phyloP scores from a whole-genome alignment of 139 green algal species.

The Zygnema cylindricum region DNA sequence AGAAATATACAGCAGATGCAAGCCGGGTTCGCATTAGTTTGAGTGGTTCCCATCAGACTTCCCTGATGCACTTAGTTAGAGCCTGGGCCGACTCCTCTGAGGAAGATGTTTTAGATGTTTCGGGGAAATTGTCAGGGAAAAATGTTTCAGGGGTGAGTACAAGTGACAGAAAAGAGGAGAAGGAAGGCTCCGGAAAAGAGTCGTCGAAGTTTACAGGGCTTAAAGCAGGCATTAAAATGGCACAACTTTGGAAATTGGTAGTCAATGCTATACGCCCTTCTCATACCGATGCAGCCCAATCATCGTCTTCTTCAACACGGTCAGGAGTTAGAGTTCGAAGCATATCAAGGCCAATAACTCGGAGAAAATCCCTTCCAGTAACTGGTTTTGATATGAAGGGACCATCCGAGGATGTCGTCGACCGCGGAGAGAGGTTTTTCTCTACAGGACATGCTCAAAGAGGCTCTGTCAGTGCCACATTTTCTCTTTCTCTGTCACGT shows the following conservation, averaged over 20 bases:
- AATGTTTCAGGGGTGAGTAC: background rate
- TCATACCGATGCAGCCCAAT: background rate
- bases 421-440: background rate
- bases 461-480: background rate
- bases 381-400: background rate
- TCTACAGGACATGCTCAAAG: too few species aligned
- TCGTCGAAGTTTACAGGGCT: background rate
- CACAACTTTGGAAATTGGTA: background rate
- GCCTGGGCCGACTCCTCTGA: background rate
- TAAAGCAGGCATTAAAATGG: background rate
- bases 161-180: background rate
- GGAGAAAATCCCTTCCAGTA: background rate
- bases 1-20: background rate
- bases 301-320: background rate
- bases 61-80: background rate
- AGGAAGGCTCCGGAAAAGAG: background rate
- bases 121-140: background rate
- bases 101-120: background rate
- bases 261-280: background rate
- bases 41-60: background rate
- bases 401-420: background rate
- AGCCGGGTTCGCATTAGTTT: background rate
- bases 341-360: background rate
- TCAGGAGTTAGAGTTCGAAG: background rate
- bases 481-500: background rate